Evolutionary conservation across 768 basidiomycete genomes (phyloP).

Genomic region (Coprinellus micaceus): DNA sequence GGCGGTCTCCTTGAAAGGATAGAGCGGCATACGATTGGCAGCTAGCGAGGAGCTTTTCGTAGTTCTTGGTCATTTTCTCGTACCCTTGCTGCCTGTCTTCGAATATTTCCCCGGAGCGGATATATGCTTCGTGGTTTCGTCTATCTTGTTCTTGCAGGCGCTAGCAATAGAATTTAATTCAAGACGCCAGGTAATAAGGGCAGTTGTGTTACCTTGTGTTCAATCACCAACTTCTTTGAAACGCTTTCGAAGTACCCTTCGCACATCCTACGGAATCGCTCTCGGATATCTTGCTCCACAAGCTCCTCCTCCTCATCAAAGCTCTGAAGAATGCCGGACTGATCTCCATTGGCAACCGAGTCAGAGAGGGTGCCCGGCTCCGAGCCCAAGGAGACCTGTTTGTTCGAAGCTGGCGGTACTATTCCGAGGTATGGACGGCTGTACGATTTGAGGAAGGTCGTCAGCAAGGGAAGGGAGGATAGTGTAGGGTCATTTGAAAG

Average conservation of each 20-base stretch:
- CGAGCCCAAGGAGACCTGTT: constrained; percentile 53
- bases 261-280: constrained; percentile 89
- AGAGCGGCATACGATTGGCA: constrained; percentile 70
- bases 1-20: background rate
- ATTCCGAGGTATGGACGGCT: constrained; percentile 86
- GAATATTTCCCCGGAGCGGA: constrained; percentile 98
- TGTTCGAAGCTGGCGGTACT: constrained; percentile 44
- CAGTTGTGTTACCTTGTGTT: constrained; percentile 70
- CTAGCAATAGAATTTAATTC: constrained; percentile 50
- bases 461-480: constrained; percentile 84
- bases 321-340: constrained; percentile 19
- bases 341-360: constrained; percentile 24
- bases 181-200: too few relatives aligned
- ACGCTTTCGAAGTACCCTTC: constrained; percentile 91
- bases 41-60: constrained; percentile 85
- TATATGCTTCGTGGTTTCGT: constrained; percentile 97
- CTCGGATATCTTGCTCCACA: constrained; percentile 80
- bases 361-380: constrained; percentile 57
- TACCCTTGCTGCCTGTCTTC: constrained; percentile 98
- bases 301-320: constrained; percentile 68
- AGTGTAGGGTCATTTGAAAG: constrained; percentile 83
- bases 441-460: constrained; percentile 93
- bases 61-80: constrained; percentile 96
- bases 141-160: constrained; percentile 95
- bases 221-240: constrained; percentile 85